phyloP scores from a whole-genome alignment of 2,329 filamentous ascomycete species.

The Lachnellula hyalina region DNA sequence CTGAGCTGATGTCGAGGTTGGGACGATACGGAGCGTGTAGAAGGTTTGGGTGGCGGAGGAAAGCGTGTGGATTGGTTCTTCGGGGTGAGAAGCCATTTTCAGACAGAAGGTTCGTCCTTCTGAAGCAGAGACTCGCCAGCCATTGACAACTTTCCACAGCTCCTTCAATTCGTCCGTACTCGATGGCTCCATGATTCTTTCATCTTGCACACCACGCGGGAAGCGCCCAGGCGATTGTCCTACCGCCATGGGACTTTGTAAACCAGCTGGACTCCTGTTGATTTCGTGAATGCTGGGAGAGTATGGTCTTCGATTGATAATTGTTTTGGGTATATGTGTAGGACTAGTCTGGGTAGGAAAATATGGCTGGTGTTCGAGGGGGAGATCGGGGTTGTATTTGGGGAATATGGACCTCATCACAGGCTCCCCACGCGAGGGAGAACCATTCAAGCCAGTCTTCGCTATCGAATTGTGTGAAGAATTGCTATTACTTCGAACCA shows the following conservation, averaged over 20 bases:
- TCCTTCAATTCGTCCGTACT: slow-evolving; percentile 55
- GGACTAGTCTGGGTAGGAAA: slow-evolving; percentile 62
- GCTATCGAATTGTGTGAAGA: slow-evolving; percentile 52
- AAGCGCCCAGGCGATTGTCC: slow-evolving; percentile 24
- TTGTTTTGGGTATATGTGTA: slow-evolving; percentile 55
- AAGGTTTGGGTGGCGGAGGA: slow-evolving; percentile 58
- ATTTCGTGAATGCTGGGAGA: slow-evolving; percentile 30
- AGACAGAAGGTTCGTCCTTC: slow-evolving; percentile 57
- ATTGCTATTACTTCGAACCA: slow-evolving; percentile 45
- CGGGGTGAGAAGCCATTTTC: slow-evolving; percentile 48
- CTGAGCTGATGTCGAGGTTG: slow-evolving; percentile 57
- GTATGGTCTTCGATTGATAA: slow-evolving; percentile 63
- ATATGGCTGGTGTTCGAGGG: slow-evolving; percentile 65
- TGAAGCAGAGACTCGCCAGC: slow-evolving; percentile 57
- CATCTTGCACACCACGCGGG: slow-evolving; percentile 26
- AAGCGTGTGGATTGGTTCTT: slow-evolving; percentile 62
- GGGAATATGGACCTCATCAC: slow-evolving; percentile 70
- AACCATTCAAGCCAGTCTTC: slow-evolving; percentile 38
- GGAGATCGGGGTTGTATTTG: slow-evolving; percentile 61
- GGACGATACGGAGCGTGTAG: slow-evolving; percentile 60
- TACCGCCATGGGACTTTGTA: slow-evolving; percentile 26
- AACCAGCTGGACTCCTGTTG: slow-evolving; percentile 21
- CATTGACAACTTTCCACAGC: slow-evolving; percentile 66
- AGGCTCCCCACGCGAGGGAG: slow-evolving; percentile 28
- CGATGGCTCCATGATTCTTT: slow-evolving; percentile 26